Evolutionary conservation across 1,284 basidiomycete species (phyloP).

Genomic region (Pyrrhoderma noxium): DNA sequence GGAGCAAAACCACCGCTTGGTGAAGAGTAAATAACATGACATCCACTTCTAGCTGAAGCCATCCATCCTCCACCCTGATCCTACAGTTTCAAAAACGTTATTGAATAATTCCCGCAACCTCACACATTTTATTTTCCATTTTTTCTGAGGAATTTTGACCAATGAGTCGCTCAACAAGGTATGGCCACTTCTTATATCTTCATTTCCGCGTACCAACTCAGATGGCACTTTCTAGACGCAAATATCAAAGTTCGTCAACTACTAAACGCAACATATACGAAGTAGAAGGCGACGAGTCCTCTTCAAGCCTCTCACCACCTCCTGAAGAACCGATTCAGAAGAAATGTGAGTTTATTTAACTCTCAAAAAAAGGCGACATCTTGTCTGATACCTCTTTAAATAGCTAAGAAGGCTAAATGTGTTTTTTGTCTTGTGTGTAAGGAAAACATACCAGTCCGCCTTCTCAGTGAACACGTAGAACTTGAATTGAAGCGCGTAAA

Average conservation of each 20-base stretch:
- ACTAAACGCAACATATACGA: no score
- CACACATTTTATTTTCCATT: neutral
- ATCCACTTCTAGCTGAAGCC: slow-evolving; percentile 7
- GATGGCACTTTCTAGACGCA: no score
- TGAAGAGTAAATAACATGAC: neutral
- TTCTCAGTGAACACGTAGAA: slow-evolving; percentile 52
- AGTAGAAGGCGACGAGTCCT: slow-evolving; percentile 2
- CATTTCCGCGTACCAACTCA: no score
- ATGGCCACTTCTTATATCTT: no score
- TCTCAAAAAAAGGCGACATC: neutral
- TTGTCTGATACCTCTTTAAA: slow-evolving; percentile 6
- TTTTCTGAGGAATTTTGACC: no score
- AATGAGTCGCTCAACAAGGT: no score
- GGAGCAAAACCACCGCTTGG: no score
- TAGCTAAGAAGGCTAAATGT: slow-evolving; percentile 66
- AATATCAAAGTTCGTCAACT: no score
- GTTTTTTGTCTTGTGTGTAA: slow-evolving; percentile 64
- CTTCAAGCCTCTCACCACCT: slow-evolving; percentile 27
- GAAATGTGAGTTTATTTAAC: slow-evolving; percentile 15
- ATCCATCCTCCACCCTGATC: slow-evolving; percentile 12
- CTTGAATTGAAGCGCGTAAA: slow-evolving; percentile 63
- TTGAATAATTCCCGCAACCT: neutral
- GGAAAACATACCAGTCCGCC: slow-evolving; percentile 61
- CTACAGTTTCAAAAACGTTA: neutral
- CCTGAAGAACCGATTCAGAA: slow-evolving; percentile 20